Conservation (phyloP, 2,329 filamentous ascomycete species). For the Trichoderma sp. region DNA sequence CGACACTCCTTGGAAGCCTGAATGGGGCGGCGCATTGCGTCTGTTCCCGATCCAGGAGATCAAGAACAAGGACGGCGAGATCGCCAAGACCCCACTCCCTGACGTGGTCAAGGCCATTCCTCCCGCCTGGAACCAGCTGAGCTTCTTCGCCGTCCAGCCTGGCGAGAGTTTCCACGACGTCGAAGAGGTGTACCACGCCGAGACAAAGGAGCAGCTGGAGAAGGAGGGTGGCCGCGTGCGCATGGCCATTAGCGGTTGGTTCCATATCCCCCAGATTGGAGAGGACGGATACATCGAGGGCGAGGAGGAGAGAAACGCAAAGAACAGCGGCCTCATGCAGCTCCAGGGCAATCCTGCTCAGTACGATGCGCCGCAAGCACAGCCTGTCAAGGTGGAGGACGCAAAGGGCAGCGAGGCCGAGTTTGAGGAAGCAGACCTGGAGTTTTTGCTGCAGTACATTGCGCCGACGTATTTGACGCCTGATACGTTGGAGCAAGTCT, state of each 20-base stretch:
- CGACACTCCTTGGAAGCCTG: conserved; percentile 82
- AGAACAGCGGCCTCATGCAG: conserved; percentile 89
- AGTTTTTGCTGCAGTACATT: conserved; percentile 89
- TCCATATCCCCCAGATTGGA: conserved; percentile 92
- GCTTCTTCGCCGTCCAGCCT: conserved; percentile 96
- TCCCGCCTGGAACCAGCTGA: conserved; percentile 95
- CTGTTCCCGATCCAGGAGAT: conserved; percentile 73
- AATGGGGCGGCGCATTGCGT: conserved; percentile 91
- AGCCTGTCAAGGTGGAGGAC: conserved; percentile 51
- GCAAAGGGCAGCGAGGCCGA: conserved; percentile 51
- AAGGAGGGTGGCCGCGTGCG: conserved; percentile 76
- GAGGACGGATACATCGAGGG: conserved; percentile 91
- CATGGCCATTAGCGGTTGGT: conserved; percentile 99
- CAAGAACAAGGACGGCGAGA: conserved; percentile 64
- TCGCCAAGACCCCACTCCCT: conserved; percentile 77
- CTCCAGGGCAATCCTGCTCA: conserved; percentile 88
- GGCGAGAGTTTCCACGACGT: conserved; percentile 99
- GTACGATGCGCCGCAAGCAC: conserved; percentile 76
- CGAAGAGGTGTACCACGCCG: conserved; percentile 87
- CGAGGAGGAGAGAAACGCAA: conserved; percentile 82
- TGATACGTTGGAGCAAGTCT: conserved; percentile 81
- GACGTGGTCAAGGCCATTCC: conserved; percentile 82
- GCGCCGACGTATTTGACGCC: conserved; percentile 88
- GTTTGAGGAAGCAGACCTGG: conserved; percentile 76
- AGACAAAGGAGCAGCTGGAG: conserved; percentile 58